Evolutionary conservation across 192 early-diverging fungal species (phyloP), one percentile per base, ranked within the genome.

Genomic region (Jimgerdemannia lactiflua): DNA sequence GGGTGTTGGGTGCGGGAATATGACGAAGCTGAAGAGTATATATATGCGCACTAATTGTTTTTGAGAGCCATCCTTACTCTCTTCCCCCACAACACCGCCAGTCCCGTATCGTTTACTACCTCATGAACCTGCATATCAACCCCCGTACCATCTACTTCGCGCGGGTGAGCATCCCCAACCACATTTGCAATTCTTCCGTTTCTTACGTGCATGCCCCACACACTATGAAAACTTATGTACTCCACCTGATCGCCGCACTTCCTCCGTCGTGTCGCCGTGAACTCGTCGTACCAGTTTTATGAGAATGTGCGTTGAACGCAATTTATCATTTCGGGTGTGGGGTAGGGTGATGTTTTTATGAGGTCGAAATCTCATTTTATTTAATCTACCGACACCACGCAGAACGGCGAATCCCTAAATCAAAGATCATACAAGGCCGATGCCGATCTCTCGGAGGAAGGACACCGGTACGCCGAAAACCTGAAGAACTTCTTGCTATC

Each of bases 41-140:
- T 59, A 59, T 10, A 59, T 59, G 14, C 49, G 0, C 14, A 59
- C 49, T 0, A 59, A 59, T 59, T 59, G 14, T 59, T 14, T 6
- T 59, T 59, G 49, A 59, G 6, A 10, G 8, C 49, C n/a, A 10
- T 59, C 14, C 0, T 59, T 0, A 14, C 14, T 14, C 14, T 14
- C 49, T 59, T 59, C 49, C 6, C 49, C 14, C 14, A 14, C 49
- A 0, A 10, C 14, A 10, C 49, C 49, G 0, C 4, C 91, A 98
- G 86, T 96, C 96, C 70, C 90, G 97, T 65, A 95, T 99, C 69
- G 96, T 98, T 17, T 99, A 98, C 85, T 99, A 95, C 80, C 81
- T 99, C 77, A 98, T 99, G 97, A 99, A 99, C 82, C 89, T 99
- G 59, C 97, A 99, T 84, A 98, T 95, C 72, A 88, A 91, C 10